phyloP scores from a whole-genome alignment of 768 basidiomycete species.

The Psilocybe subaeruginosa region DNA sequence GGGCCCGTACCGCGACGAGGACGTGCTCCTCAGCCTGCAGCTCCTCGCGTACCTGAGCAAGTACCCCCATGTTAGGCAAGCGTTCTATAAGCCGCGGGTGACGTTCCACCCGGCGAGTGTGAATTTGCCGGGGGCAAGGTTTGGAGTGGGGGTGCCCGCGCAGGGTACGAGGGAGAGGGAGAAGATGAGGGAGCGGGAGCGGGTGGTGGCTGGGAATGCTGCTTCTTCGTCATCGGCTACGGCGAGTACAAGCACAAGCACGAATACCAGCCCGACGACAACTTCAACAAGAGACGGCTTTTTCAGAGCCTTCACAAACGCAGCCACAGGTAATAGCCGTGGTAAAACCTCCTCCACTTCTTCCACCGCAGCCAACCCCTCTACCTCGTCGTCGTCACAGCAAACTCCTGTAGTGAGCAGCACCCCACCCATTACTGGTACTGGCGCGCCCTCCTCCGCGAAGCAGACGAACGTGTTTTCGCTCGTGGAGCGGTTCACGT shows the following conservation, averaged over 20 bases:
- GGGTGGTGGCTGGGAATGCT: slow-evolving; percentile 20
- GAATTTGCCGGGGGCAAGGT: slow-evolving; percentile 35
- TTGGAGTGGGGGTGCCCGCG: slow-evolving; percentile 21
- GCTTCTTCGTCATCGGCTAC: background rate
- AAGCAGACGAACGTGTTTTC: slow-evolving; percentile 92
- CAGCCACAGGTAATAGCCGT: slow-evolving; percentile 26
- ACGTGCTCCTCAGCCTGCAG: slow-evolving; percentile 88
- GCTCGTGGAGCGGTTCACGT: slow-evolving; percentile 95
- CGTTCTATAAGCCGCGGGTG: slow-evolving; percentile 88
- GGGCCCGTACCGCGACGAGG: slow-evolving; percentile 91
- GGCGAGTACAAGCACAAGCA: slow-evolving; percentile 1
- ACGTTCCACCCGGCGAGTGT: slow-evolving; percentile 81
- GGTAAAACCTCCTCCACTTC: slow-evolving; percentile 21
- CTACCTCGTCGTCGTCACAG: slow-evolving; percentile 7
- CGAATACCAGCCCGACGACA: slow-evolving; percentile 3
- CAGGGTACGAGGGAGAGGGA: slow-evolving; percentile 15
- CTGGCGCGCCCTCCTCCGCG: slow-evolving; percentile 24
- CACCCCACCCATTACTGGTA: background rate
- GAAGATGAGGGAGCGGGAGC: slow-evolving; percentile 34
- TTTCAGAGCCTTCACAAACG: slow-evolving; percentile 48
- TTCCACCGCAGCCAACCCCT: background rate
- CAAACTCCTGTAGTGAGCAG: background rate
- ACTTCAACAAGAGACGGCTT: slow-evolving; percentile 31
- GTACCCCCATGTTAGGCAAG: slow-evolving; percentile 95
- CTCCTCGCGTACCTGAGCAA: slow-evolving; percentile 96